phyloP scores from a whole-genome alignment of 306 rosid species.

The Cercis canadensis region DNA sequence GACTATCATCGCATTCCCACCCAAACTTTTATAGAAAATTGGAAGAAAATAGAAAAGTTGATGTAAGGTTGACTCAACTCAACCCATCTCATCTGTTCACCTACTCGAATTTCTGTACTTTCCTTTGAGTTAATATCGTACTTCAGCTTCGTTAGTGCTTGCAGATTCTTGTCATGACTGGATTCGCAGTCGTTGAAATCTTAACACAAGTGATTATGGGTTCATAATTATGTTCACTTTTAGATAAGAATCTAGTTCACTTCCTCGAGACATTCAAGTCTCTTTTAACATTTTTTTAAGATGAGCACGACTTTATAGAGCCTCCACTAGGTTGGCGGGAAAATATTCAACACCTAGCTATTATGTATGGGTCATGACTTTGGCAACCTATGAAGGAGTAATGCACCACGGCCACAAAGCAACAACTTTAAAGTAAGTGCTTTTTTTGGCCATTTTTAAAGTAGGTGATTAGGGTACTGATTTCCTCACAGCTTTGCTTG shows the following conservation, averaged over 20 bases:
- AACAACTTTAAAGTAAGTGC: constrained; percentile 9
- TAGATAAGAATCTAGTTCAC: constrained; percentile 16
- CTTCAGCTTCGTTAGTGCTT: neutral
- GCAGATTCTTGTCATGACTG: neutral
- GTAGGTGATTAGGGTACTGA: neutral
- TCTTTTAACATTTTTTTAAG: constrained; percentile 11
- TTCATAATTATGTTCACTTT: constrained; percentile 24
- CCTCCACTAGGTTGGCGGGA: constrained; percentile 40
- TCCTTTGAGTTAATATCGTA: neutral
- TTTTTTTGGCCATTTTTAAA: neutral
- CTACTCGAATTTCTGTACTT: too few relatives aligned
- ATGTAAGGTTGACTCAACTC: neutral
- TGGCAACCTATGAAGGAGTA: neutral
- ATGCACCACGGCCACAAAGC: neutral
- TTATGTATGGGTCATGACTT: neutral
- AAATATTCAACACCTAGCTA: constrained; percentile 7
- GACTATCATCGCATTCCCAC: too few relatives aligned
- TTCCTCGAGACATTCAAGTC: constrained; percentile 52
- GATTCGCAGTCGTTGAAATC: neutral
- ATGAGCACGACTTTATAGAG: constrained; percentile 39
- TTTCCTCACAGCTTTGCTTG: neutral
- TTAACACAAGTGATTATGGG: constrained; percentile 26
- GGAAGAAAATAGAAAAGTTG: neutral
- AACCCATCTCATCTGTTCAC: neutral
- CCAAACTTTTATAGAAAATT: too few relatives aligned